Evolutionary conservation across 140 eudicot genomes (phyloP).

Genomic region (Oenanthe javanica): DNA sequence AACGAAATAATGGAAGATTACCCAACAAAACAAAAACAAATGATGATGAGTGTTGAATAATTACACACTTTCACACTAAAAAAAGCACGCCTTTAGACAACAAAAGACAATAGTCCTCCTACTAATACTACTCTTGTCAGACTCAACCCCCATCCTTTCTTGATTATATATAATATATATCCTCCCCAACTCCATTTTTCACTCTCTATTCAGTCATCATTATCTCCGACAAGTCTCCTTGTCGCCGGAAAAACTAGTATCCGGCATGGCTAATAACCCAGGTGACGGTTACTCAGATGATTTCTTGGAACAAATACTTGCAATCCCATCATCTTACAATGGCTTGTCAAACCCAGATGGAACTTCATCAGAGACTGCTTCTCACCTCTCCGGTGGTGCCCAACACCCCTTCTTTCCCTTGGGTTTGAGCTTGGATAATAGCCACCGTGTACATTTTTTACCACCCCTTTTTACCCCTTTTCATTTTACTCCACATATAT

Average conservation of each 20-base stretch:
- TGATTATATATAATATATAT: not conserved
- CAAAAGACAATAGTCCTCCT: not conserved
- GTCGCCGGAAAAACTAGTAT: not conserved
- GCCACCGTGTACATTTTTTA: conserved; percentile 39
- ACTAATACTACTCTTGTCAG: not conserved
- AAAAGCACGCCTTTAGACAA: not conserved
- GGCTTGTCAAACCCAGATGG: conserved; percentile 24
- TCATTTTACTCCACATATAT: not conserved
- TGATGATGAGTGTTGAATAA: not conserved
- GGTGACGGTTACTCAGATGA: conserved; percentile 73
- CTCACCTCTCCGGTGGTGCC: conserved; percentile 24
- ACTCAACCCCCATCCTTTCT: not conserved
- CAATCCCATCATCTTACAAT: conserved; percentile 48
- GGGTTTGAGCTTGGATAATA: conserved; percentile 80
- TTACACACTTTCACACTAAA: not conserved
- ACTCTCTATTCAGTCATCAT: not conserved
- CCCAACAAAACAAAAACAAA: not conserved
- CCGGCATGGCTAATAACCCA: conserved; percentile 82
- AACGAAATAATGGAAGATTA: not conserved
- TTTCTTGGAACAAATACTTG: conserved; percentile 83
- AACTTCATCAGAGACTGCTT: conserved; percentile 35
- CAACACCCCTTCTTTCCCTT: conserved; percentile 59
- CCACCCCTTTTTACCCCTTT: not conserved
- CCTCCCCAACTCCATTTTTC: no score
- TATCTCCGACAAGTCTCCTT: not conserved